Conservation (phyloP, 306 rosid genomes). For the Echinosophora koreensis region DNA sequence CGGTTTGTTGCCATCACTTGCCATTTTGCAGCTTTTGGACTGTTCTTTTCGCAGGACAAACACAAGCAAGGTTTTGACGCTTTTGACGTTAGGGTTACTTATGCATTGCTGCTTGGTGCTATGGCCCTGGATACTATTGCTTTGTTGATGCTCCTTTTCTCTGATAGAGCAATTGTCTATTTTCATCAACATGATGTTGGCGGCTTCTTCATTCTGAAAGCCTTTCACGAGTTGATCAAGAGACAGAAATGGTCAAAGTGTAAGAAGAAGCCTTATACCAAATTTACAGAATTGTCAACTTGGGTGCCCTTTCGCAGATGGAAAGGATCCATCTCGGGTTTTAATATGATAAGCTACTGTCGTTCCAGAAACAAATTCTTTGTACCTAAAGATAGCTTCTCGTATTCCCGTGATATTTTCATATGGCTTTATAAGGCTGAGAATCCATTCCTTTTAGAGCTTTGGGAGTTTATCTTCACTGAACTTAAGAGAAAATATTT, state of each 20-base stretch:
- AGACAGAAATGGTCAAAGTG: background rate
- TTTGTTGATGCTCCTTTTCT: constrained; percentile 30
- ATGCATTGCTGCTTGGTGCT: constrained; percentile 53
- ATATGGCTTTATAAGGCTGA: background rate
- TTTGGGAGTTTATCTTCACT: background rate
- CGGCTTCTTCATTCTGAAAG: background rate
- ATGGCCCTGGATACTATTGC: constrained; percentile 46
- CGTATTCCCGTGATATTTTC: no score
- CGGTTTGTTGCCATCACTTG: constrained; percentile 28
- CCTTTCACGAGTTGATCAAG: background rate
- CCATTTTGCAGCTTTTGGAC: constrained; percentile 2
- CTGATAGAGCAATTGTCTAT: constrained; percentile 44
- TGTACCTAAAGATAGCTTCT: no score
- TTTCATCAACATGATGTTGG: no score
- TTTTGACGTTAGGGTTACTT: constrained; percentile 47
- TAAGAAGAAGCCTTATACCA: background rate
- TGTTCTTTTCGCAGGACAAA: constrained; percentile 29
- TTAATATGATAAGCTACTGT: constrained; percentile 49
- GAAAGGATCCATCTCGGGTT: constrained; percentile 35
- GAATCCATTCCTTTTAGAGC: background rate
- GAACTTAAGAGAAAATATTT: background rate
- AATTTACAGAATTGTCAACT: background rate
- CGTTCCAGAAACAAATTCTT: background rate
- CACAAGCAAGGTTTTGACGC: constrained; percentile 6
- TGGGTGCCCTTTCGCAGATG: constrained; percentile 45